Percentiles rank a stretch among this genome's conserved stretches.
Evolutionary conservation across 169 alveolate genomes (phyloP).

Genomic region (Eimeria falciformis): DNA sequence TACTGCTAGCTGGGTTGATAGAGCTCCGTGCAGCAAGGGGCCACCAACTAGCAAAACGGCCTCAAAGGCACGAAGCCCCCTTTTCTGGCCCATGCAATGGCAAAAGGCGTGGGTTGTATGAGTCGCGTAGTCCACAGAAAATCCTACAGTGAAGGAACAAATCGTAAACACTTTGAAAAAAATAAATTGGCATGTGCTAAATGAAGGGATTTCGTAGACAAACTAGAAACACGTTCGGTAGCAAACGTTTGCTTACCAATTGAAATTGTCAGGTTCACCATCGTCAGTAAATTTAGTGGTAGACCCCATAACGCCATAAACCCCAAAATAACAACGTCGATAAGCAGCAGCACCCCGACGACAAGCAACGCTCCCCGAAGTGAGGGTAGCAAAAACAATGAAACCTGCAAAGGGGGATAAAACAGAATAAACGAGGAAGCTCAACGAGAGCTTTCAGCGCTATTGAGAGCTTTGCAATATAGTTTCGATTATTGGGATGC

Average conservation of each 20-base stretch:
- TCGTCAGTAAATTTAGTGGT: conserved; percentile 88
- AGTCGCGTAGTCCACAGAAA: conserved; percentile 88
- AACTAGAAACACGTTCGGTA: not conserved
- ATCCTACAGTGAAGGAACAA: conserved; percentile 75
- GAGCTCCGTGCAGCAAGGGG: conserved; percentile 89
- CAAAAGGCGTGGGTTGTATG: conserved; percentile 89
- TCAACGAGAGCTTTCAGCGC: not conserved
- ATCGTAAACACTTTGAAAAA: not conserved
- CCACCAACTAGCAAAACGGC: conserved; percentile 87
- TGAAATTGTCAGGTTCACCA: conserved; percentile 88
- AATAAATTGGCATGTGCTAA: no score
- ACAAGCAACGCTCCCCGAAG: conserved; percentile 83
- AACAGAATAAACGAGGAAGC: not conserved
- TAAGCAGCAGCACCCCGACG: conserved; percentile 81
- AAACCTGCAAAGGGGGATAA: conserved; percentile 76
- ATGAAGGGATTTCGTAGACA: not conserved
- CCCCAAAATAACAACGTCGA: conserved; percentile 87
- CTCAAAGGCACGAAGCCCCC: conserved; percentile 87
- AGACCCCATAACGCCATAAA: conserved; percentile 88
- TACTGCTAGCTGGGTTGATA: conserved; percentile 88
- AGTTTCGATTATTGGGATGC: not conserved
- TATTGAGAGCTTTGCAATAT: not conserved
- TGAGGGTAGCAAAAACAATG: conserved; percentile 84
- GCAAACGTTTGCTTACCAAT: conserved; percentile 81
- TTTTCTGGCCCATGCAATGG: conserved; percentile 86